Evolutionary conservation across 257 asterid species (phyloP).

Genomic region (Penstemon barbatus): DNA sequence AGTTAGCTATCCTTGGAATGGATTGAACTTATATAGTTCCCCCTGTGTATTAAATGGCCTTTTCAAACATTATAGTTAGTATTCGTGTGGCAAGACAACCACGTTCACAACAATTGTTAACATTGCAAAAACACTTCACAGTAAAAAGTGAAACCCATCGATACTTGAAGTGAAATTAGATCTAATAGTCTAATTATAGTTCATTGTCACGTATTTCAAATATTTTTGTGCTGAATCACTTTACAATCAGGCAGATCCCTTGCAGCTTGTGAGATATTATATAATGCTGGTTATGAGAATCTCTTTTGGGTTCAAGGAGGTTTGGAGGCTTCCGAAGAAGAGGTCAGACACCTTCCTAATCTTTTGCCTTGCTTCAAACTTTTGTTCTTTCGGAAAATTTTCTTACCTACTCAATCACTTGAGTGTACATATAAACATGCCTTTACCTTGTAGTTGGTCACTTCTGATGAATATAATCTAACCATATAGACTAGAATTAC

Average conservation of each 20-base stretch:
- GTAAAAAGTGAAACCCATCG: background rate
- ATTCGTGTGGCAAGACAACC: background rate
- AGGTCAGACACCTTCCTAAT: constrained; percentile 44
- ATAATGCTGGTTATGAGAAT: constrained; percentile 76
- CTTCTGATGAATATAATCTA: too few species aligned
- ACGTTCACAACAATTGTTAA: background rate
- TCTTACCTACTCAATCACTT: too few species aligned
- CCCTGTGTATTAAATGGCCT: background rate
- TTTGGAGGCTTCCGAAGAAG: constrained; percentile 88
- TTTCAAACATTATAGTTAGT: background rate
- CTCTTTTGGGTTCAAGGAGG: constrained; percentile 95
- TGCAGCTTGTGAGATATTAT: constrained; percentile 92
- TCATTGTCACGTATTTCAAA: background rate
- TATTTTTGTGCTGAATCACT: constrained; percentile 30
- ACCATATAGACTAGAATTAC: too few species aligned
- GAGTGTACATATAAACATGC: too few species aligned
- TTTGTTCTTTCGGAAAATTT: background rate
- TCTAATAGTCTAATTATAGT: background rate
- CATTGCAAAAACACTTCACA: background rate
- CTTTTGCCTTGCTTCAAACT: background rate
- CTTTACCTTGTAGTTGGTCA: too few species aligned
- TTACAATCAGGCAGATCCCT: constrained; percentile 80
- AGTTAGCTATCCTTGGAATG: background rate
- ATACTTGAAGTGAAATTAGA: background rate
- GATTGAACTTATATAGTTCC: background rate